Conservation (phyloP, 1,284 basidiomycete species). For the Moesziomyces sp. region DNA sequence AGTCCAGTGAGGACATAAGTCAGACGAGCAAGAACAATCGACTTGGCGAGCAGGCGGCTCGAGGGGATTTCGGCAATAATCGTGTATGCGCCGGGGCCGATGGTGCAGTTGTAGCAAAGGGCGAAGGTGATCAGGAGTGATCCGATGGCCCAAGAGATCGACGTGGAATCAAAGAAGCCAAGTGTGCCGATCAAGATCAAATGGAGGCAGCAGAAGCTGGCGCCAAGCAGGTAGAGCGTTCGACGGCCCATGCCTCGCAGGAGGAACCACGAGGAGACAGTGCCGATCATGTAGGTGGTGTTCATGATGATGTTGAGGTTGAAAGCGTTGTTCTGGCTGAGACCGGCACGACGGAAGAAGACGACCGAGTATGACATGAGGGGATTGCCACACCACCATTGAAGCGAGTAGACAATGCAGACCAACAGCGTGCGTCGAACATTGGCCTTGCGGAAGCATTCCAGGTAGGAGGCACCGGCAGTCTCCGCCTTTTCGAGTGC, state of each 20-base stretch:
- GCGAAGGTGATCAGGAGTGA: slow-evolving; percentile 70
- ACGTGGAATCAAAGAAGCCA: slow-evolving; percentile 26
- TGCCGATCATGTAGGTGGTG: slow-evolving; percentile 67
- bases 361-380: slow-evolving; percentile 64
- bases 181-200: slow-evolving; percentile 71
- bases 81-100: slow-evolving; percentile 69
- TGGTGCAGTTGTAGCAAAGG: slow-evolving; percentile 67
- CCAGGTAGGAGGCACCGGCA: slow-evolving; percentile 67
- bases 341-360: slow-evolving; percentile 70
- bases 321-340: slow-evolving; percentile 66
- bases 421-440: slow-evolving; percentile 69
- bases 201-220: slow-evolving; percentile 66
- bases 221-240: slow-evolving; percentile 70
- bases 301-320: slow-evolving; percentile 68
- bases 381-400: slow-evolving; percentile 64
- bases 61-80: slow-evolving; percentile 71
- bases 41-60: slow-evolving; percentile 71
- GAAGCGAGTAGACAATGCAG: slow-evolving; percentile 61
- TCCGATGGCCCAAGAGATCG: slow-evolving; percentile 67
- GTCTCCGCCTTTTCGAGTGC: slow-evolving; percentile 67
- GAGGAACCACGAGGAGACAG: slow-evolving; percentile 69
- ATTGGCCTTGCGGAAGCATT: slow-evolving; percentile 70
- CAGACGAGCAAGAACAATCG: slow-evolving; percentile 71
- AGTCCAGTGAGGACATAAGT: slow-evolving; percentile 66
- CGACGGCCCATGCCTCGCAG: slow-evolving; percentile 69